phyloP scores from a whole-genome alignment of 345 rosid genomes.

The Camelina sativa region DNA sequence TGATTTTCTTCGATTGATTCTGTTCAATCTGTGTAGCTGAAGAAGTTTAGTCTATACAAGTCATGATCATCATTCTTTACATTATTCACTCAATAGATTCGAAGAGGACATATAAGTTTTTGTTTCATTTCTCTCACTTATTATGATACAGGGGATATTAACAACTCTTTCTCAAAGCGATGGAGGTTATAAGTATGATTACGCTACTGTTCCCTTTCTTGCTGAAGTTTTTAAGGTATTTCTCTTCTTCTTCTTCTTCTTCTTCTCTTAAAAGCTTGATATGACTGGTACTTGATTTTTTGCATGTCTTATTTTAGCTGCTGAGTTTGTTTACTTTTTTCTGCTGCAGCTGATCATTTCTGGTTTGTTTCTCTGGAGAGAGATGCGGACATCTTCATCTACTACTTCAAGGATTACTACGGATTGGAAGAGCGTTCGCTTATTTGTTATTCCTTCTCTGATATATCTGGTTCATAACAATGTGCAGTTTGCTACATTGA shows the following conservation, averaged over 20 bases:
- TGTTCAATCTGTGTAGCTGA: background rate
- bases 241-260: background rate
- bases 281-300: background rate
- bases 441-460: conserved; percentile 85
- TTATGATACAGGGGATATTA: conserved; percentile 69
- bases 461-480: conserved; percentile 90
- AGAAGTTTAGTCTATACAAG: background rate
- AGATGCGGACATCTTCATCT: conserved; percentile 52
- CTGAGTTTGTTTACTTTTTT: background rate
- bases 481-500: conserved; percentile 93
- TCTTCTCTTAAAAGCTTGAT: background rate
- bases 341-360: conserved; percentile 73
- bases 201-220: conserved; percentile 94
- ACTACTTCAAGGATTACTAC: conserved; percentile 71
- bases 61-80: background rate
- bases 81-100: background rate
- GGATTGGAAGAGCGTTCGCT: conserved; percentile 84
- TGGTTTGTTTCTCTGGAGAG: conserved; percentile 81
- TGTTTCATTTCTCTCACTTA: background rate
- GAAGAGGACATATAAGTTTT: background rate
- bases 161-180: conserved; percentile 89
- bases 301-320: background rate
- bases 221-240: conserved; percentile 91
- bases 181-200: conserved; percentile 85
- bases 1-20: conserved; percentile 1